Percentiles rank a stretch among this genome's conserved stretches.
These are phyloP conservation scores for Candolleomyces eurysporus DNA, from an alignment of 768 basidiomycete species.

Conservation along the genomic window DNA sequence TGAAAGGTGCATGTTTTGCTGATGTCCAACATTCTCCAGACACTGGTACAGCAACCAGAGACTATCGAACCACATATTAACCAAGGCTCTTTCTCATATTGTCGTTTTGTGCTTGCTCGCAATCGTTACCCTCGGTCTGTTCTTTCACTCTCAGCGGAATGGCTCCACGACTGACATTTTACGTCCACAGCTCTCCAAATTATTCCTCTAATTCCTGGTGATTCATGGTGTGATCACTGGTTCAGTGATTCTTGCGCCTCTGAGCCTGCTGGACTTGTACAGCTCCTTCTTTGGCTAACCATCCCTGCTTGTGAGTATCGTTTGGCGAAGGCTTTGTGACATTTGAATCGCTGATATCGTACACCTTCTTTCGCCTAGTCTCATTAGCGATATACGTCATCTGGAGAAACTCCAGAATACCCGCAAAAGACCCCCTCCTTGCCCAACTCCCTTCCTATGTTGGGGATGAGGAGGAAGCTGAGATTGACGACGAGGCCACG, in stretches of 20 bases:
- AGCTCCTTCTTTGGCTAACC: neutral
- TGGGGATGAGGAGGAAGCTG: neutral
- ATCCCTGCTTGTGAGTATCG: neutral
- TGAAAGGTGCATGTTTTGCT: neutral
- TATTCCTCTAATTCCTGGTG: neutral
- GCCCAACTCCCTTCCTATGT: slow-evolving; percentile 14
- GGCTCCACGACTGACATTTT: neutral
- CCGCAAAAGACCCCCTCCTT: slow-evolving; percentile 10
- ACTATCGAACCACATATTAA: slow-evolving; percentile 12
- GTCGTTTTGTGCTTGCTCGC: slow-evolving; percentile 5
- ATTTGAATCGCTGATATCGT: neutral
- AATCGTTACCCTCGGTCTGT: neutral
- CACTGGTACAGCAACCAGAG: slow-evolving; percentile 21
- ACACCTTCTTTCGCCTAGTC: neutral
- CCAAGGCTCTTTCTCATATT: slow-evolving; percentile 12
- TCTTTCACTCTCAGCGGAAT: neutral
- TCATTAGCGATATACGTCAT: slow-evolving; percentile 10
- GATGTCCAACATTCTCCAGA: slow-evolving; percentile 3
- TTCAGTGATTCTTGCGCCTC: neutral
- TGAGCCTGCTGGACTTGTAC: neutral
- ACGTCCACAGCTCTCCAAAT: slow-evolving; percentile 2
- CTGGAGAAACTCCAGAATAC: slow-evolving; percentile 4
- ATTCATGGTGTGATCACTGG: neutral
- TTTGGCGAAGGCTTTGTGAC: neutral
- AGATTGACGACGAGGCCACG: slow-evolving; percentile 9